A percentile compares a stretch with the other conserved stretches of the same genome.
phyloP scores from a whole-genome alignment of 1,284 basidiomycete genomes.

The Tremellales sp. region DNA sequence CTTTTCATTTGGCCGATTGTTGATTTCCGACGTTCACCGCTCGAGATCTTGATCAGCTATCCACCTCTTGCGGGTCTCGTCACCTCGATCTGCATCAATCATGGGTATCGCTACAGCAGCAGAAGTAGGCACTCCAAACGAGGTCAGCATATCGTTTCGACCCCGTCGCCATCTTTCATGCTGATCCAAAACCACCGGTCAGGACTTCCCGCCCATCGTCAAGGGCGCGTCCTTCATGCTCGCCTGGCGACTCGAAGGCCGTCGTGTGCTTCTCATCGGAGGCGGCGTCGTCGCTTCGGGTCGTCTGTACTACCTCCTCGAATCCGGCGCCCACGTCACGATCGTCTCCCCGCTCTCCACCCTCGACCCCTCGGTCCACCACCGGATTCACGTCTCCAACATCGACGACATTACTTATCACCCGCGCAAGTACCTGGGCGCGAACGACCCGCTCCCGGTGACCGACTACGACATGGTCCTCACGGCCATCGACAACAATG shows the following conservation, averaged over 20 bases:
- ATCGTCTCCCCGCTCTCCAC: constrained; percentile 46
- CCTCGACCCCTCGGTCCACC: constrained; percentile 51
- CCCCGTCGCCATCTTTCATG: too few species aligned
- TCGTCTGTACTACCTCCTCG: constrained; percentile 51
- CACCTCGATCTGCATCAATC: too few species aligned
- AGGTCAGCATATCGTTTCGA: too few species aligned
- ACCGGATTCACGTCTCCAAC: constrained; percentile 47
- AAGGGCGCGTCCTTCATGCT: constrained; percentile 50
- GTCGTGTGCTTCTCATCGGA: constrained; percentile 55
- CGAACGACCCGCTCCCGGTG: constrained; percentile 50
- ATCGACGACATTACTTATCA: constrained; percentile 63
- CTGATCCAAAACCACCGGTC: too few species aligned
- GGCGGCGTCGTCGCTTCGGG: constrained; percentile 56
- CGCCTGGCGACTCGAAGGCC: constrained; percentile 53
- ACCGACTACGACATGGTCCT: constrained; percentile 79
- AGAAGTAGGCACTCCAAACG: too few species aligned
- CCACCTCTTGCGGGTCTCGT: too few species aligned
- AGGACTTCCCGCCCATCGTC: constrained; percentile 35
- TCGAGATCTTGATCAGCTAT: too few species aligned
- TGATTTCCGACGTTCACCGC: too few species aligned
- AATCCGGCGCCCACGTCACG: constrained; percentile 48
- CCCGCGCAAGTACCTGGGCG: constrained; percentile 60
- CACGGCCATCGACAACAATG: constrained; percentile 85
- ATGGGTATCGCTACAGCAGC: too few species aligned
- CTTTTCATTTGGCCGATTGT: too few species aligned